Percentiles rank a stretch among this genome's conserved stretches.
Evolutionary conservation across 2,329 filamentous ascomycete species (phyloP).

Genomic region (Arachnomyces sp.): DNA sequence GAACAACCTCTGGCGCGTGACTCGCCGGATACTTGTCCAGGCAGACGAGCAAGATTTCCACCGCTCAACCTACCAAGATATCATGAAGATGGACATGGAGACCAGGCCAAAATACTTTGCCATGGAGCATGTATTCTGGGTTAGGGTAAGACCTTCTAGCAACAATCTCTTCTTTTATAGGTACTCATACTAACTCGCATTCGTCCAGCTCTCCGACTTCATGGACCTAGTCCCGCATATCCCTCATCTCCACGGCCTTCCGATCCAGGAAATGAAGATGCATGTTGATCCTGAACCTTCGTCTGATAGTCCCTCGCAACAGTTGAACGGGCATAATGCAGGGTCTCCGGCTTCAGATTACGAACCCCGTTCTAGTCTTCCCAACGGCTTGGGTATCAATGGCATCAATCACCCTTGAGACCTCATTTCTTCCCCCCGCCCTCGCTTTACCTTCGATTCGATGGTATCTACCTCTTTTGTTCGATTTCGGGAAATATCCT

Average conservation of each 20-base stretch:
- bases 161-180: neutral
- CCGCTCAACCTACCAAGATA: slow-evolving; percentile 30
- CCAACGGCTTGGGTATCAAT: slow-evolving; percentile 16
- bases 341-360: slow-evolving; percentile 15
- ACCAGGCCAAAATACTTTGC: slow-evolving; percentile 40
- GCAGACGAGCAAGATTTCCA: slow-evolving; percentile 30
- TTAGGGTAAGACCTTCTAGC: slow-evolving; percentile 31
- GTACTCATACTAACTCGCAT: slow-evolving; percentile 12
- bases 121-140: slow-evolving; percentile 45
- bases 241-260: slow-evolving; percentile 37
- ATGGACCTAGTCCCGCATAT: slow-evolving; percentile 41
- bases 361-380: slow-evolving; percentile 15
- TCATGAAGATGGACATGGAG: slow-evolving; percentile 34
- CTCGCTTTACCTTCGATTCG: neutral
- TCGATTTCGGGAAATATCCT: too few relatives aligned
- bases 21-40: slow-evolving; percentile 37
- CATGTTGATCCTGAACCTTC: slow-evolving; percentile 32
- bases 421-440: neutral
- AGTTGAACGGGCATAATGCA: slow-evolving; percentile 25
- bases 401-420: slow-evolving; percentile 1
- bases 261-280: slow-evolving; percentile 32
- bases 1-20: slow-evolving; percentile 40
- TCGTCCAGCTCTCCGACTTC: slow-evolving; percentile 40
- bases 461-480: too few relatives aligned
- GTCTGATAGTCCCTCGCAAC: slow-evolving; percentile 13